Percentiles rank a stretch among this genome's conserved stretches.
Conservation (phyloP, 129 eudicot species). For the Centrapalus pauciflorus region DNA sequence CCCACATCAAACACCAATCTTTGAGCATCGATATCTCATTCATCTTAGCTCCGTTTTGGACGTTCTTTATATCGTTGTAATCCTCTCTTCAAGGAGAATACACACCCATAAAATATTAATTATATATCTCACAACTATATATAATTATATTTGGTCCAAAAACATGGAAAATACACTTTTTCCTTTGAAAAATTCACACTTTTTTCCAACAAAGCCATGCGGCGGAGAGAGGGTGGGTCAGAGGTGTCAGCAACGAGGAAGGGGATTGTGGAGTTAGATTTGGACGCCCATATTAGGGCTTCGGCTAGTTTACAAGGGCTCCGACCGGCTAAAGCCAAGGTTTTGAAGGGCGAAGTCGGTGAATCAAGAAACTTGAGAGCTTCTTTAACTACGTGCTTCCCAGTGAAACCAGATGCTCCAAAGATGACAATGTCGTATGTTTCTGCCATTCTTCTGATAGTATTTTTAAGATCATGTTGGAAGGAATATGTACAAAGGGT, state of each 20-base stretch:
- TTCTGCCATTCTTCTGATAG: background rate
- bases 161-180: no score
- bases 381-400: slow-evolving; percentile 77
- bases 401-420: slow-evolving; percentile 97
- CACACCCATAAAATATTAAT: no score
- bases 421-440: slow-evolving; percentile 60
- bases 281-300: slow-evolving; percentile 57
- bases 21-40: no score
- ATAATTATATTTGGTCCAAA: no score
- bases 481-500: slow-evolving; percentile 1
- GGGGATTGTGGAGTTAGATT: slow-evolving; percentile 33
- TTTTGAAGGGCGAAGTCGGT: slow-evolving; percentile 52
- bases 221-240: slow-evolving; percentile 48
- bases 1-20: no score
- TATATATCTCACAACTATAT: no score
- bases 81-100: no score
- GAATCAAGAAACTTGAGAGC: slow-evolving; percentile 71
- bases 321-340: slow-evolving; percentile 69
- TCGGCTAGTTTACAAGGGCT: slow-evolving; percentile 29
- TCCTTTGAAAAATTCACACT: no score
- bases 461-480: fast-evolving
- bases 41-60: no score
- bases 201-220: no score
- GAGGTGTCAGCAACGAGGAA: slow-evolving; percentile 45
- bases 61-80: no score